Evolutionary conservation across 148 eudicot species (phyloP).

Genomic region (Tetragonia tetragonoides): DNA sequence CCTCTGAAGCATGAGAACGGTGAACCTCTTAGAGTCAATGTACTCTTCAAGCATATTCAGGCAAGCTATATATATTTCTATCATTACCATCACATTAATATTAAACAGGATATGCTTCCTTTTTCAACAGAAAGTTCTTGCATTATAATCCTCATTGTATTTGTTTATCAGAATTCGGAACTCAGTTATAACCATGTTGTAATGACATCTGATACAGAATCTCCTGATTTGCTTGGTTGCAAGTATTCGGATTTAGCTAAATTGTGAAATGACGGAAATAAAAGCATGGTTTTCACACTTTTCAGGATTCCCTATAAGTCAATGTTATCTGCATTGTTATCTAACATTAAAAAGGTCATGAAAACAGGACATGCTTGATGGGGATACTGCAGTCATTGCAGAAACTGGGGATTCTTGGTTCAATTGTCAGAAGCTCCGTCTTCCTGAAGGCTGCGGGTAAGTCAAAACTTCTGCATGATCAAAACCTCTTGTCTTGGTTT

Average conservation of each 20-base stretch:
- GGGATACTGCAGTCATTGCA: slow-evolving; percentile 64
- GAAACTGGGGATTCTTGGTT: slow-evolving; percentile 89
- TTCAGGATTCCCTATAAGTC: too few species aligned
- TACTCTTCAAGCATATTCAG: slow-evolving; percentile 84
- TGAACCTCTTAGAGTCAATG: slow-evolving; percentile 72
- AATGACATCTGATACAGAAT: too few species aligned
- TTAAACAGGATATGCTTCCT: not conserved
- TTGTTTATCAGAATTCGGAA: not conserved
- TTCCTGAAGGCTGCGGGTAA: slow-evolving; percentile 82
- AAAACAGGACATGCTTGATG: slow-evolving; percentile 67
- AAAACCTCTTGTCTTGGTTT: not conserved
- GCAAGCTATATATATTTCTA: slow-evolving; percentile 17
- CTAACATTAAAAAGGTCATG: slow-evolving; percentile 19
- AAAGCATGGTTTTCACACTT: too few species aligned
- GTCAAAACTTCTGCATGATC: slow-evolving; percentile 1
- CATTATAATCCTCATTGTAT: not conserved
- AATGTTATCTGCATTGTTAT: not conserved
- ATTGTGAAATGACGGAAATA: too few species aligned
- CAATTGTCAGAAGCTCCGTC: slow-evolving; percentile 76
- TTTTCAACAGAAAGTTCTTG: not conserved
- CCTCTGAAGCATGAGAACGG: slow-evolving; percentile 50
- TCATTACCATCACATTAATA: not conserved
- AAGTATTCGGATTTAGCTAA: too few species aligned
- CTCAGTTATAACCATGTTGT: too few species aligned
- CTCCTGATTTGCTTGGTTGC: too few species aligned